Percentiles rank a stretch among this genome's conserved stretches.
Evolutionary conservation across 192 early-diverging fungal genomes (phyloP).

Genomic region (Entomortierella beljakovae): DNA sequence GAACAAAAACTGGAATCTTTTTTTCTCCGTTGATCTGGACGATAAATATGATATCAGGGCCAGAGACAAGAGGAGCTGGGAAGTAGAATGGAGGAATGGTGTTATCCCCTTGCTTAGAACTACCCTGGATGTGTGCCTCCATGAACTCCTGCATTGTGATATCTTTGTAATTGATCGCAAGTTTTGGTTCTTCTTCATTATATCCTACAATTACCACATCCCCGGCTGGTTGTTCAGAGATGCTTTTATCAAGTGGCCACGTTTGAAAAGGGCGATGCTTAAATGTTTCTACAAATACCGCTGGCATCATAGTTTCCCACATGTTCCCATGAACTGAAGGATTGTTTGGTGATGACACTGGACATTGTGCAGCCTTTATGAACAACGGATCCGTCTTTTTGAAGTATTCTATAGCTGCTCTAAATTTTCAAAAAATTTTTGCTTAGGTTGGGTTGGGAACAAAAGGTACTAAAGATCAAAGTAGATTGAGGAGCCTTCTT

Average conservation of each 20-base stretch:
- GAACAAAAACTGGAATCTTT: slow-evolving; percentile 8
- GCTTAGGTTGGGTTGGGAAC: too few relatives aligned
- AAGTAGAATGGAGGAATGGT: slow-evolving; percentile 41
- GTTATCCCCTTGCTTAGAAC: slow-evolving; percentile 16
- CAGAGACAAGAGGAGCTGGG: slow-evolving; percentile 27
- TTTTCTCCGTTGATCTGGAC: slow-evolving; percentile 12
- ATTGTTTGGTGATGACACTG: slow-evolving; percentile 14
- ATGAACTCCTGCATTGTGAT: slow-evolving; percentile 28
- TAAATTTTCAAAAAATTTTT: too few relatives aligned
- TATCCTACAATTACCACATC: slow-evolving; percentile 32
- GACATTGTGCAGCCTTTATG: slow-evolving; percentile 12
- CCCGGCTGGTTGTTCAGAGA: slow-evolving; percentile 16
- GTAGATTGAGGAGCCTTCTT: too few relatives aligned
- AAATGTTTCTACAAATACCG: slow-evolving; percentile 29
- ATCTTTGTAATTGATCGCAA: slow-evolving; percentile 20
- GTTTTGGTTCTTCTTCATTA: slow-evolving; percentile 14
- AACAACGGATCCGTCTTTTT: slow-evolving; percentile 20
- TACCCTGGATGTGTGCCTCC: slow-evolving; percentile 20
- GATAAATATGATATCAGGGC: slow-evolving; percentile 34
- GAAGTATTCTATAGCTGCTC: slow-evolving; percentile 8
- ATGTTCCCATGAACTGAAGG: slow-evolving; percentile 26
- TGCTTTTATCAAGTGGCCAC: slow-evolving; percentile 23
- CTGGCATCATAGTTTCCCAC: slow-evolving; percentile 34
- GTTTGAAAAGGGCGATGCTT: slow-evolving; percentile 33
- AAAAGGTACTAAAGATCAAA: too few relatives aligned